These are phyloP conservation scores for Hyphopichia homilentoma DNA, from an alignment of 805 yeast genomes.

Conservation along the genomic window DNA sequence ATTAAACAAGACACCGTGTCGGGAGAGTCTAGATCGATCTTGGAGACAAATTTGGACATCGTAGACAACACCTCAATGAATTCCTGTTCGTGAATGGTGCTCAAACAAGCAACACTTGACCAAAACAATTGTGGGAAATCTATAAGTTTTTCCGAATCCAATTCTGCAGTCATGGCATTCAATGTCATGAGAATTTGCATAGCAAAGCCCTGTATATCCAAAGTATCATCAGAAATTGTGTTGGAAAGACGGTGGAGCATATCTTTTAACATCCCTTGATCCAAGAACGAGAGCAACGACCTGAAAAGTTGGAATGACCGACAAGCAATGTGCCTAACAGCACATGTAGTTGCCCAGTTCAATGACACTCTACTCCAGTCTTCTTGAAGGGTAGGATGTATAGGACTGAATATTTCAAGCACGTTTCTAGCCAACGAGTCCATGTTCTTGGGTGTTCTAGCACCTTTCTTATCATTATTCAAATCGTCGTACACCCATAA, in stretches of 20 bases:
- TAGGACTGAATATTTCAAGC: constrained; percentile 50
- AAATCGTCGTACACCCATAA: constrained; percentile 89
- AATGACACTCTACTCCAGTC: constrained; percentile 85
- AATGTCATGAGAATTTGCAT: constrained; percentile 96
- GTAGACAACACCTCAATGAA: constrained; percentile 84
- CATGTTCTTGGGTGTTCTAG: constrained; percentile 84
- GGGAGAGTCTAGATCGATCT: constrained; percentile 79
- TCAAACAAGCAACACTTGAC: constrained; percentile 89
- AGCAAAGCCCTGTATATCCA: constrained; percentile 93
- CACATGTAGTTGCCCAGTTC: constrained; percentile 95
- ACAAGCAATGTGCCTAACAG: constrained; percentile 95
- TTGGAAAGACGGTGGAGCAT: constrained; percentile 91
- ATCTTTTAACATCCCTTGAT: constrained; percentile 85
- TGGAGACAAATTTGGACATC: constrained; percentile 75
- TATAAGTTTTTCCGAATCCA: constrained; percentile 71
- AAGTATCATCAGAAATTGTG: constrained; percentile 84
- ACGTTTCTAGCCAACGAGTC: constrained; percentile 65
- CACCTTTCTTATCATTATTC: constrained; percentile 68
- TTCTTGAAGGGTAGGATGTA: constrained; percentile 54
- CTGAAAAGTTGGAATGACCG: constrained; percentile 92
- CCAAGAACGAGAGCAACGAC: constrained; percentile 74
- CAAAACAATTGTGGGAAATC: constrained; percentile 93
- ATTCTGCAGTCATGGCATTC: constrained; percentile 85
- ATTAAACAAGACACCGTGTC: constrained; percentile 81
- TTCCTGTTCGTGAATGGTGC: constrained; percentile 89